phyloP scores from a whole-genome alignment of 106 monocot species.

The Cymbidium sinense region DNA sequence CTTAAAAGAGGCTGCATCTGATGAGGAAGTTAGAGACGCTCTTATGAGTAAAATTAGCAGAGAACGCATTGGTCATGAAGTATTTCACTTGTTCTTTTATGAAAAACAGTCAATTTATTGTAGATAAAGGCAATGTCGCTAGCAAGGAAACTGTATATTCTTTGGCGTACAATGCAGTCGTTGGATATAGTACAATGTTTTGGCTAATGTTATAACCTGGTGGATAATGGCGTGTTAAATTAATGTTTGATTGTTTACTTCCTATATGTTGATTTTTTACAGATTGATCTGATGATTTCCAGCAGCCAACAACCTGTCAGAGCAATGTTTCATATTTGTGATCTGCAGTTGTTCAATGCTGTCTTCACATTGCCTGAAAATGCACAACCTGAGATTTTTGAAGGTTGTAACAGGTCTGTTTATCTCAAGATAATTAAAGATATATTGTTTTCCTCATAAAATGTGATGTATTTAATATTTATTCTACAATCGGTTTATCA shows the following conservation, averaged over 20 bases:
- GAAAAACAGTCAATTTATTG: neutral
- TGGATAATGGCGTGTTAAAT: neutral
- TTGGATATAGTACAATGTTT: neutral
- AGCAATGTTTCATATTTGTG: constrained; percentile 68
- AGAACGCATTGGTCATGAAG: constrained; percentile 98
- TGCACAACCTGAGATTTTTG: constrained; percentile 34
- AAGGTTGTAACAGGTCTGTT: constrained; percentile 56
- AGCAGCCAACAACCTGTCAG: constrained; percentile 61
- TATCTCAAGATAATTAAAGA: neutral
- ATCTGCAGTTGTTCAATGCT: constrained; percentile 64
- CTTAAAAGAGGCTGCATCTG: constrained; percentile 68
- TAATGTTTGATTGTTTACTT: neutral
- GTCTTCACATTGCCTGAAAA: constrained; percentile 71
- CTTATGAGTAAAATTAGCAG: constrained; percentile 84
- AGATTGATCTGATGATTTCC: constrained; percentile 93
- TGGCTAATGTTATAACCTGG: neutral
- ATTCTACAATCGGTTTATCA: neutral
- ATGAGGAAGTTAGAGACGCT: constrained; percentile 76
- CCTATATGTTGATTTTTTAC: constrained; percentile 11
- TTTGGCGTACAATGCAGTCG: neutral
- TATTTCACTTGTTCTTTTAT: constrained; percentile 14
- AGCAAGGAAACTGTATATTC: neutral
- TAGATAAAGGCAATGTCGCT: neutral
- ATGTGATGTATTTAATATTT: neutral
- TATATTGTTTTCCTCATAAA: neutral